phyloP scores from a whole-genome alignment of 306 rosid genomes.

The Cicer arietinum region DNA sequence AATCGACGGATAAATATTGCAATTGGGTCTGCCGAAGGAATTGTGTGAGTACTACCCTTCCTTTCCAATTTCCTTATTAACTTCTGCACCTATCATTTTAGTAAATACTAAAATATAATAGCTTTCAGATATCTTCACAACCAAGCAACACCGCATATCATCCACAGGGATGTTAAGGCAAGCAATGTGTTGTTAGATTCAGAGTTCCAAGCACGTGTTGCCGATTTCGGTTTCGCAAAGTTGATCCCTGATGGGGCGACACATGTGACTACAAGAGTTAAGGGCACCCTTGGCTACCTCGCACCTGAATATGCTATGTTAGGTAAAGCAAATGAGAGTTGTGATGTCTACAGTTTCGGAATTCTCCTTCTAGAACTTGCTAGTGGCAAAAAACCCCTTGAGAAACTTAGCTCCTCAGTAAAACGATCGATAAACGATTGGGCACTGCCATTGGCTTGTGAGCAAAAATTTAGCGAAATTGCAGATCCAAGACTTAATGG shows the following conservation, averaged over 20 bases:
- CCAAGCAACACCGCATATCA: slow-evolving; percentile 89
- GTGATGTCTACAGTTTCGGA: slow-evolving; percentile 94
- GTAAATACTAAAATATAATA: slow-evolving; percentile 16
- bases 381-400: slow-evolving; percentile 83
- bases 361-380: slow-evolving; percentile 94
- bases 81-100: background rate
- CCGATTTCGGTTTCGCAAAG: slow-evolving; percentile 96
- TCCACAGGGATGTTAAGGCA: slow-evolving; percentile 90
- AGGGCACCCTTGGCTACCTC: slow-evolving; percentile 97
- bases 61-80: slow-evolving; percentile 4
- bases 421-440: slow-evolving; percentile 81
- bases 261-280: slow-evolving; percentile 94
- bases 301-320: slow-evolving; percentile 97
- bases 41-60: slow-evolving; percentile 63
- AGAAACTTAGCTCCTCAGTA: slow-evolving; percentile 54
- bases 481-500: slow-evolving; percentile 88
- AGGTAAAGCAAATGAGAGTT: slow-evolving; percentile 90
- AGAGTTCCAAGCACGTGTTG: slow-evolving; percentile 82
- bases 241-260: slow-evolving; percentile 96
- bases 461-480: slow-evolving; percentile 64
- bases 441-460: slow-evolving; percentile 88
- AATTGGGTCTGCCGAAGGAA: slow-evolving; percentile 94
- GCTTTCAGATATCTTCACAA: slow-evolving; percentile 92
- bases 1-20: slow-evolving; percentile 82
- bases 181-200: slow-evolving; percentile 86